Base-by-base conservation (phyloP, 2,329 filamentous ascomycete genomes). In the Alternaria consortialis region DNA sequence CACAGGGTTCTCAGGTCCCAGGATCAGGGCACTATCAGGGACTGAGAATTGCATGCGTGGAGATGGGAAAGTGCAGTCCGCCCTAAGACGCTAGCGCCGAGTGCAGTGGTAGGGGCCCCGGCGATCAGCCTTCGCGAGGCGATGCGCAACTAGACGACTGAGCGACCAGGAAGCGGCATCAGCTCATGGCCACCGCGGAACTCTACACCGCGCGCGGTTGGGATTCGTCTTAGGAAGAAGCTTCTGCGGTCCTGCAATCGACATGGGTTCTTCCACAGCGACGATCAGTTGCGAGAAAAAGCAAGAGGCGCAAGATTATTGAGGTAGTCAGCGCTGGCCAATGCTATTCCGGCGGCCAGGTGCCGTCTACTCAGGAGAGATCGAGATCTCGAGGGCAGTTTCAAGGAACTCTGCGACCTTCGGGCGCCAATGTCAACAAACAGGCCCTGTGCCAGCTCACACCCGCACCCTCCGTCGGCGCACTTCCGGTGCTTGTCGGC, bases 21-120 rank as follows among this genome's bases (percentile, higher is more conserved):
- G 65, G 65, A 65, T 60, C 65, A 67, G 63, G 65, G 65, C 58
- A 54, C 53, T 66, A 57, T 57, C 58, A 60, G 58, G 58, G 58
- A 60, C 53, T 58, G 52, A 64, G 58, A 67, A 64, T 53, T 53
- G 58, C 60, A 65, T 67, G 58, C 60, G 57, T 50, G 51, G 47
- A 56, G 56, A 63, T 59, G 51, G 56, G 56, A 55, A 60, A 55
- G 51, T 61, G 55, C 59, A 54, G 52, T 44, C 32, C 56, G 59
- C 58, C 57, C 57, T 54, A 60, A 52, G 53, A 44, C 51, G 50
- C 57, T 67, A 63, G 58, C 53, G 62, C 55, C 15, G 23, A 25
- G 20, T 23, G 29, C 23, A 48, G 58, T 55, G 43, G 58, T 60
- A 65, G 63, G 65, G 63, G 29, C 63, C 65, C 63, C 63, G 63